Conservation (phyloP, 768 basidiomycete species). For the Boletus rex-veris region DNA sequence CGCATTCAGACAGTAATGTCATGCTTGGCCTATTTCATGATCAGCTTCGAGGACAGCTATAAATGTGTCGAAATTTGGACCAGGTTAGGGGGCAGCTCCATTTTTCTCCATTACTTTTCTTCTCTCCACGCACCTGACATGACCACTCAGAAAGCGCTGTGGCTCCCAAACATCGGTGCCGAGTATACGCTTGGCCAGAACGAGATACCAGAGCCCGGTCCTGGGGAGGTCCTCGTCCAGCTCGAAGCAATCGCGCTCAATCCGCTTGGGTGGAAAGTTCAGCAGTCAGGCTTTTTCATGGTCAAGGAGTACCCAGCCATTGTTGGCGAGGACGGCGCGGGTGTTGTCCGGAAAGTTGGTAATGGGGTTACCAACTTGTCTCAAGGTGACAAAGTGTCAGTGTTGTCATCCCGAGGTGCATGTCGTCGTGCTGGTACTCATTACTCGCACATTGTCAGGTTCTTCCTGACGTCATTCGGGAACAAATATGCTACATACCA, state of each 20-base stretch:
- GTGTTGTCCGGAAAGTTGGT: conserved; percentile 37
- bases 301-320: conserved; percentile 37
- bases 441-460: neutral
- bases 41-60: neutral
- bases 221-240: conserved; percentile 42
- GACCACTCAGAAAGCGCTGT: conserved; percentile 17
- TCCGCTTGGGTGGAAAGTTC: conserved; percentile 37
- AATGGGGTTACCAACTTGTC: conserved; percentile 31
- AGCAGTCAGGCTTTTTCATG: conserved; percentile 3
- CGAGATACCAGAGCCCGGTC: conserved; percentile 35
- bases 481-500: conserved; percentile 19
- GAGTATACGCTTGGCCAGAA: conserved; percentile 5
- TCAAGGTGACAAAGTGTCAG: conserved; percentile 31
- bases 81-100: neutral
- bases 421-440: neutral
- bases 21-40: too few species aligned
- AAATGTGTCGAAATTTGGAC: neutral
- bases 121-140: neutral
- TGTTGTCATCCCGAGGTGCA: neutral
- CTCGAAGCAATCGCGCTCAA: conserved; percentile 40
- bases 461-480: conserved; percentile 8
- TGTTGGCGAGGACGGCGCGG: conserved; percentile 37
- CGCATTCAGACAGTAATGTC: neutral
- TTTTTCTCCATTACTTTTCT: too few species aligned
- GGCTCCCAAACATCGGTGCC: conserved; percentile 12